Percentiles rank a stretch among this genome's conserved stretches.
Conservation (phyloP, 2,329 filamentous ascomycete genomes). For the Ustulina deusta region DNA sequence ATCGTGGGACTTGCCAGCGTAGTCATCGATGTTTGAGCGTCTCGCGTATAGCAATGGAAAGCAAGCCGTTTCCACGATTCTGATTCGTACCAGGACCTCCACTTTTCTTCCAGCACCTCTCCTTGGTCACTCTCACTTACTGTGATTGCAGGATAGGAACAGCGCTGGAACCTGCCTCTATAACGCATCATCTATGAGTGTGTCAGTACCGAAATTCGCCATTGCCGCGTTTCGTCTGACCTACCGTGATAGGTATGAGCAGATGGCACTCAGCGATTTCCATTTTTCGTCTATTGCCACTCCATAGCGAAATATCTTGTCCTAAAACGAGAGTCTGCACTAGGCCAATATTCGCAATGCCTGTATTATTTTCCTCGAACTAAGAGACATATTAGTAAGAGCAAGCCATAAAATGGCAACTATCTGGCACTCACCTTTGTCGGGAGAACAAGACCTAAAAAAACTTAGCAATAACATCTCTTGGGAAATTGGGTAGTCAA, state of each 20-base stretch:
- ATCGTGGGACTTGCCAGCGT: slow-evolving; percentile 73
- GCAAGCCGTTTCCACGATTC: slow-evolving; percentile 77
- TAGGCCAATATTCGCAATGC: slow-evolving; percentile 60
- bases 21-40: slow-evolving; percentile 75
- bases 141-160: slow-evolving; percentile 63
- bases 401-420: not conserved
- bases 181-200: slow-evolving; percentile 63
- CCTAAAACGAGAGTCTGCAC: slow-evolving; percentile 63
- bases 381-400: slow-evolving; percentile 39
- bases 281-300: slow-evolving; percentile 67
- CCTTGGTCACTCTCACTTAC: slow-evolving; percentile 67
- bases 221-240: slow-evolving; percentile 33
- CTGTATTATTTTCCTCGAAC: slow-evolving; percentile 64
- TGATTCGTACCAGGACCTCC: slow-evolving; percentile 71
- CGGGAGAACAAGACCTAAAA: slow-evolving; percentile 50
- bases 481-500: slow-evolving; percentile 1
- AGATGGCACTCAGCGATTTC: slow-evolving; percentile 66
- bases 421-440: slow-evolving; percentile 46
- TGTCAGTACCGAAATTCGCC: slow-evolving; percentile 36
- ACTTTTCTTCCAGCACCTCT: slow-evolving; percentile 70
- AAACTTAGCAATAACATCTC: slow-evolving; percentile 29
- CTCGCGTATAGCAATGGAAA: slow-evolving; percentile 73
- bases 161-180: slow-evolving; percentile 69
- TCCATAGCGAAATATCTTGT: slow-evolving; percentile 66
- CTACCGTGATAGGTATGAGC: slow-evolving; percentile 59